Conservation (phyloP, 140 eudicot genomes). For the Ambrosia hybrid region DNA sequence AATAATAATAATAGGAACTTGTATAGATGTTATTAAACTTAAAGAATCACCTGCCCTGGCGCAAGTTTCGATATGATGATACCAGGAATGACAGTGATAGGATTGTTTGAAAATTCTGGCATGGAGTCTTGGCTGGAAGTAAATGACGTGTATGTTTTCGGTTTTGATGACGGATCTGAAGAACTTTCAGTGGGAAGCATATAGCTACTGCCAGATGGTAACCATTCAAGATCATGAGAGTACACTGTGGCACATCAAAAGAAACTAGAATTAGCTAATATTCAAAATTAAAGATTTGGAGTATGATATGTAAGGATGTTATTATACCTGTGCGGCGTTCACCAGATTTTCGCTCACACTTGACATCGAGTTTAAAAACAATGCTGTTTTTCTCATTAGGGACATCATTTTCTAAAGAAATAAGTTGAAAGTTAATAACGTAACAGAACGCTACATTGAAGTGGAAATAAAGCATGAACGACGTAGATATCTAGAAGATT, state of each 20-base stretch:
- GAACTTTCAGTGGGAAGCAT: conserved; percentile 46
- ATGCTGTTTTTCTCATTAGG: conserved; percentile 87
- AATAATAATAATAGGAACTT: not conserved
- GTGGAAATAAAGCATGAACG: no score
- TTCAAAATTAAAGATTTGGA: not conserved
- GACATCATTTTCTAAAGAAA: conserved; percentile 43
- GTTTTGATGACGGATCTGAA: conserved; percentile 45
- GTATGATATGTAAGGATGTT: conserved; percentile 10
- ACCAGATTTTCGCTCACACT: conserved; percentile 47
- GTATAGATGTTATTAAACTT: not conserved
- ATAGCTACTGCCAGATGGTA: conserved; percentile 78
- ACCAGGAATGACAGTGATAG: conserved; percentile 55
- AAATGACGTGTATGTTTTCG: conserved; percentile 78
- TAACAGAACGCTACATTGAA: no score
- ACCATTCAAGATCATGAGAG: conserved; percentile 77
- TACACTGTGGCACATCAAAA: conserved; percentile 42
- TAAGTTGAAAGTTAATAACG: no score
- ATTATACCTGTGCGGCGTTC: conserved; percentile 60
- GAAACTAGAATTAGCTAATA: not conserved
- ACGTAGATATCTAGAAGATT: no score
- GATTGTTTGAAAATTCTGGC: conserved; percentile 63
- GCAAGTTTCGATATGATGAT: conserved; percentile 75
- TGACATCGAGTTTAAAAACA: conserved; percentile 76
- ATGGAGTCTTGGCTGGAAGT: conserved; percentile 61
- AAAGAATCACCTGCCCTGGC: conserved; percentile 70